Base-by-base conservation (phyloP, 1,139 yeast genomes). In the Kurtzmaniella quercitrusa region DNA sequence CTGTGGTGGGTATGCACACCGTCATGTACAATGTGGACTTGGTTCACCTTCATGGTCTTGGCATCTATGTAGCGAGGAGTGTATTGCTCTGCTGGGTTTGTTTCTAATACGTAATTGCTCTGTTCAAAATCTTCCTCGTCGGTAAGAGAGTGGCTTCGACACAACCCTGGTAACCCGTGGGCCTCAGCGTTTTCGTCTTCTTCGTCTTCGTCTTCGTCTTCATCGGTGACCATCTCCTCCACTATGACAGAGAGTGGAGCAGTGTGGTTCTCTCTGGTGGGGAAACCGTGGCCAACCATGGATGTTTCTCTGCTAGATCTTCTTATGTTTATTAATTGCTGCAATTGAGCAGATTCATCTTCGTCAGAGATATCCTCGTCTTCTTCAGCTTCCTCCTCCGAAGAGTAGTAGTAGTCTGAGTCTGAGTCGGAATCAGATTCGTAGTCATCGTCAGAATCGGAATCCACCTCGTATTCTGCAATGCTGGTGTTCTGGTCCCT, bases 391-490 rank as follows among this genome's bases (percentile, higher is more conserved):
- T 48, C 52, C 3, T 43, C 43, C 12, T 46, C 51, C 11, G 45
- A 39, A 19, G 38, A 14, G n/a, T 44, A 44, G 41, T 51, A 53
- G 41, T 47, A 47, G 40, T 54, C 52, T 18, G 49, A 54, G 21
- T 53, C 55, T 29, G 55, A 55, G 18, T 59, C 62, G n/a, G 53
- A 55, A 14, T 50, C 54, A 21, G 36, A 39, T 4, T 43, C 45
- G 19, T 11, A n/a, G 21, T 42, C 44, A 10, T 39, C 34, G 34
- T 58, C 66, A 6, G 61, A 54, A 42, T 62, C 68, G 19, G 60
- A 54, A 29, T 61, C 66, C n/a, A 67, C 59, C 51, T 69, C 75
- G 51, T 66, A 66, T 48, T 67, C 74, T 25, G 62, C 55, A 5
- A 66, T 57, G 12, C 58, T 59, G 14, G 70, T 63, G 37, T 39